Conservation (phyloP, 805 yeast species). For the Teunomyces barrocoloradensis region DNA sequence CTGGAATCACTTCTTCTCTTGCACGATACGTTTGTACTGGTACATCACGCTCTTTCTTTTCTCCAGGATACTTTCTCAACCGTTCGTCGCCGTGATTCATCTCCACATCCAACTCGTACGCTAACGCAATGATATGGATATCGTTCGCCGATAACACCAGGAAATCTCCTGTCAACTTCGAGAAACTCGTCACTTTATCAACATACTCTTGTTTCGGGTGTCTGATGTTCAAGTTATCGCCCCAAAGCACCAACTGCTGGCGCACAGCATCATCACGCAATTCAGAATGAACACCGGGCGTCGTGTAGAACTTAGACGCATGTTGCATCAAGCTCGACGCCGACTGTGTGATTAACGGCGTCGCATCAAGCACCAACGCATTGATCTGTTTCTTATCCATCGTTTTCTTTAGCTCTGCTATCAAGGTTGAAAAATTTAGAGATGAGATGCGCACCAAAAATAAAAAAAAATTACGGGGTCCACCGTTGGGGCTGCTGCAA, state of each 20-base stretch:
- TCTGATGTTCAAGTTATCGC: constrained; percentile 61
- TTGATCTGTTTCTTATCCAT: constrained; percentile 30
- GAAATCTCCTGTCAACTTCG: constrained; percentile 88
- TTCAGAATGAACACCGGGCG: constrained; percentile 89
- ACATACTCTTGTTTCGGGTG: constrained; percentile 73
- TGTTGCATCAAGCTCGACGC: constrained; percentile 67
- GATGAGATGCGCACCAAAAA: constrained; percentile 7
- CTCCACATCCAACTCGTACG: constrained; percentile 83
- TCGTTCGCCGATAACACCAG: constrained; percentile 87
- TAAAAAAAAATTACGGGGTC: neutral
- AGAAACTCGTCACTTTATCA: constrained; percentile 67
- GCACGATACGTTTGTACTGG: constrained; percentile 5
- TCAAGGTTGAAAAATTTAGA: constrained; percentile 3
- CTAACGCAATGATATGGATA: constrained; percentile 86
- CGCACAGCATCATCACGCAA: constrained; percentile 84
- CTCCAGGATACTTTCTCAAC: constrained; percentile 73
- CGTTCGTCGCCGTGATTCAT: constrained; percentile 66
- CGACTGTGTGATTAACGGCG: constrained; percentile 87
- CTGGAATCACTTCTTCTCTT: constrained; percentile 13
- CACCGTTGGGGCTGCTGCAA: too few species aligned
- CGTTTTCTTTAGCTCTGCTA: neutral
- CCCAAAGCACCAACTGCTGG: constrained; percentile 78
- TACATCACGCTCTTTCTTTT: constrained; percentile 28
- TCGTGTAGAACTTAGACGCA: constrained; percentile 75
- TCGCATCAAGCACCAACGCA: constrained; percentile 84